Evolutionary conservation across 345 rosid genomes (phyloP).

Genomic region (Cardamine occulta): DNA sequence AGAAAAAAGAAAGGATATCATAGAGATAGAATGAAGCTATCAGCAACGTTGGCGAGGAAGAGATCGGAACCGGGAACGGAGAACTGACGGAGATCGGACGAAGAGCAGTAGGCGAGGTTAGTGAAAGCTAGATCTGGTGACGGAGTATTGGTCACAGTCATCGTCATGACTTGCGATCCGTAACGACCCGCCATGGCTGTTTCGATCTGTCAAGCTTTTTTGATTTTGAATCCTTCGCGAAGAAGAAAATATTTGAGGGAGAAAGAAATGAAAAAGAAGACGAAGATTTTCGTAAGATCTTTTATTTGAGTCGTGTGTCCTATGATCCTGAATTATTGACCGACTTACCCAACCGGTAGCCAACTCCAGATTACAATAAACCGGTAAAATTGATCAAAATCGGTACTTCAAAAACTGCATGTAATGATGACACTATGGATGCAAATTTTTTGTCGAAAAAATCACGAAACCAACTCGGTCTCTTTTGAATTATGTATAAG

Average conservation of each 20-base stretch:
- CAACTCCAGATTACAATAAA: neutral
- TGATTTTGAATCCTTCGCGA: constrained; percentile 30
- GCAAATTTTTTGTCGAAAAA: no score
- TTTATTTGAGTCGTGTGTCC: neutral
- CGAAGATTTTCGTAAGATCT: constrained; percentile 8
- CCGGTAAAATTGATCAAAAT: neutral
- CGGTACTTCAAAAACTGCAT: neutral
- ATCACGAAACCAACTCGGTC: no score
- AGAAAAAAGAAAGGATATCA: constrained; percentile 67
- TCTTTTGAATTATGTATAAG: neutral
- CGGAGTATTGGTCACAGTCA: constrained; percentile 83
- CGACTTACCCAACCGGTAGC: neutral
- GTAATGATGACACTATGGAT: no score
- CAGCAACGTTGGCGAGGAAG: constrained; percentile 67
- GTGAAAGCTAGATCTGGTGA: constrained; percentile 80
- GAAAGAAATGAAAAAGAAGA: neutral
- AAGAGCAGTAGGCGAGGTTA: constrained; percentile 84
- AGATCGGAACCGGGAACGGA: constrained; percentile 75
- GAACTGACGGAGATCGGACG: constrained; percentile 82
- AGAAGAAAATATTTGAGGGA: constrained; percentile 18
- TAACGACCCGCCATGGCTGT: constrained; percentile 61
- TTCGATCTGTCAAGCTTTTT: constrained; percentile 25
- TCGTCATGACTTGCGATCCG: constrained; percentile 55
- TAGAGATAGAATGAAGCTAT: constrained; percentile 67
- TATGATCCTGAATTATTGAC: neutral